Conservation (phyloP, 2,329 filamentous ascomycete species). For the Colletotrichum lupini region DNA sequence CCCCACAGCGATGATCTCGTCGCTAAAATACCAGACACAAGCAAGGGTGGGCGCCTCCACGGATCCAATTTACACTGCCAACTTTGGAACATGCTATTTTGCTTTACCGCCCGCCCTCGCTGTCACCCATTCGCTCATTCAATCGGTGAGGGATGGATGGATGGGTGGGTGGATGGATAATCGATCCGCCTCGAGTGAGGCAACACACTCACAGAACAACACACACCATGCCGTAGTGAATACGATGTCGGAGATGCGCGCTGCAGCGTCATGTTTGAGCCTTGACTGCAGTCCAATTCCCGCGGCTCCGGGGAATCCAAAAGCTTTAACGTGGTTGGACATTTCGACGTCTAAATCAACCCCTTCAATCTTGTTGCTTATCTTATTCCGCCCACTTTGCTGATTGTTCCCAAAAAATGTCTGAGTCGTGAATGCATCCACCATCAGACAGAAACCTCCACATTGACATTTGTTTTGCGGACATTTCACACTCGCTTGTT, state of each 20-base stretch:
- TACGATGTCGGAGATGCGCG: background rate
- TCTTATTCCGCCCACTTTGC: conserved; percentile 13
- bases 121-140: background rate
- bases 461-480: background rate
- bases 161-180: background rate
- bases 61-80: background rate
- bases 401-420: conserved; percentile 13
- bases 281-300: background rate
- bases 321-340: background rate
- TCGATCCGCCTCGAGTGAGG: background rate
- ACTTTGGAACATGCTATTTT: conserved; percentile 12
- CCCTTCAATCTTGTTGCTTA: conserved; percentile 28
- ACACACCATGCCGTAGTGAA: background rate
- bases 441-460: background rate
- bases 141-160: background rate
- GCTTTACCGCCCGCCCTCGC: background rate
- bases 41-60: background rate
- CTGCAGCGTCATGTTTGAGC: background rate
- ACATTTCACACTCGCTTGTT: conserved; percentile 1
- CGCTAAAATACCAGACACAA: background rate
- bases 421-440: conserved; percentile 32
- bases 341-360: background rate
- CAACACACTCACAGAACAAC: background rate
- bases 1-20: conserved; percentile 22
- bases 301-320: background rate